Percentiles rank a stretch among this genome's conserved stretches.
These are phyloP conservation scores for Xylaria sp. DNA, from an alignment of 2,329 filamentous ascomycete species.

Conservation along the genomic window DNA sequence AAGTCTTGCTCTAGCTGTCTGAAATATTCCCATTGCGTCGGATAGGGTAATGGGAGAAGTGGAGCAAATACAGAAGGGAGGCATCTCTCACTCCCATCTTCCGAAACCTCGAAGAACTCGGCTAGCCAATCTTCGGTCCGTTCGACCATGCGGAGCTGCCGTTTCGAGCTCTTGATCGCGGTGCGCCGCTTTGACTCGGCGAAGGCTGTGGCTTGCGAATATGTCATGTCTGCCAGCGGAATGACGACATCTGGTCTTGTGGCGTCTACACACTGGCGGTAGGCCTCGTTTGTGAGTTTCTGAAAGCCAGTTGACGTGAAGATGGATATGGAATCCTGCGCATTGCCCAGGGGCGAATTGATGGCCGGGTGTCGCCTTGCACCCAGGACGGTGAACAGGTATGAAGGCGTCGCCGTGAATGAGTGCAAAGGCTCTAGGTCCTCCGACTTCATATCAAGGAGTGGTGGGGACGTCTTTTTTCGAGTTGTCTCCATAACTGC, in stretches of 20 bases:
- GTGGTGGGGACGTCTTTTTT: constrained; percentile 57
- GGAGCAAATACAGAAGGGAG: constrained; percentile 67
- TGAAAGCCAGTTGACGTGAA: constrained; percentile 89
- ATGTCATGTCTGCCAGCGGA: constrained; percentile 78
- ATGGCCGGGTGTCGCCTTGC: constrained; percentile 83
- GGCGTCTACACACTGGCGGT: constrained; percentile 70
- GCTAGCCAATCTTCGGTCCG: constrained; percentile 85
- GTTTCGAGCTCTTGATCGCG: constrained; percentile 69
- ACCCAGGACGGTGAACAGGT: constrained; percentile 75
- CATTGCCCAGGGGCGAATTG: constrained; percentile 74
- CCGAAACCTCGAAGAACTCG: constrained; percentile 64
- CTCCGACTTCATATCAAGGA: constrained; percentile 55
- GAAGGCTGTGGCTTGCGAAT: constrained; percentile 51
- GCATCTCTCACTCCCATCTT: constrained; percentile 48
- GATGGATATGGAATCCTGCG: constrained; percentile 76
- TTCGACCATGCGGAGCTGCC: constrained; percentile 84
- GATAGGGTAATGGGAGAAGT: constrained; percentile 78
- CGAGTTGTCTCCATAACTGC: constrained; percentile 64
- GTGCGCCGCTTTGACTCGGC: constrained; percentile 68
- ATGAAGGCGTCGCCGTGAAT: constrained; percentile 78
- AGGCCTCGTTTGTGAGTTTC: constrained; percentile 74
- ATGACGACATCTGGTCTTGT: constrained; percentile 84
- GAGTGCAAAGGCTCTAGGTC: constrained; percentile 70
- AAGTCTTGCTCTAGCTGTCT: constrained; percentile 74
- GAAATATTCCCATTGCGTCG: constrained; percentile 83